A percentile compares a stretch with the other conserved stretches of the same genome.
Evolutionary conservation across 2,329 filamentous ascomycete genomes (phyloP).

Genomic region (Corinectria fuckeliana): DNA sequence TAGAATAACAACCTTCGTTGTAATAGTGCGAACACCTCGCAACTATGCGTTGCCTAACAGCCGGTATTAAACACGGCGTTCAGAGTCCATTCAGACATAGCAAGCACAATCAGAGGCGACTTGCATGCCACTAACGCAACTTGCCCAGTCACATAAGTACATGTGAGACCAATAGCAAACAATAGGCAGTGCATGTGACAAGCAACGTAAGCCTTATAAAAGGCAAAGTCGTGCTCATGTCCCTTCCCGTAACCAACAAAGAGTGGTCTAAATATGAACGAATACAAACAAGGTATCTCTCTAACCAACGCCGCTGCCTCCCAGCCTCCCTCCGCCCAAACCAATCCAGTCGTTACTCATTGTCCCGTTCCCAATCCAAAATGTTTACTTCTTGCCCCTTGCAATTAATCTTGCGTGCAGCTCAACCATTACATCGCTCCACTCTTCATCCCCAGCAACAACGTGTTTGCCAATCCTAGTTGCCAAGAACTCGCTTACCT

Average conservation of each 20-base stretch:
- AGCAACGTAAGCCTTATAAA: background rate
- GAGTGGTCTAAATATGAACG: slow-evolving; percentile 8
- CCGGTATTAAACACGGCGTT: too few species aligned
- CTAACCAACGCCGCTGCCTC: slow-evolving; percentile 30
- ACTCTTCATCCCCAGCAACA: slow-evolving; percentile 48
- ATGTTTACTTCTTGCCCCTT: slow-evolving; percentile 56
- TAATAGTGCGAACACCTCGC: background rate
- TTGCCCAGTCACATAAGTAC: too few species aligned
- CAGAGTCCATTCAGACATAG: background rate
- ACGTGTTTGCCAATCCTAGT: slow-evolving; percentile 56
- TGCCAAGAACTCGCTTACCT: slow-evolving; percentile 74
- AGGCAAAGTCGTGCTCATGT: slow-evolving; percentile 4
- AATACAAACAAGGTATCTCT: slow-evolving; percentile 35
- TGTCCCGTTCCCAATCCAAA: slow-evolving; percentile 24
- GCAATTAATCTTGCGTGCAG: slow-evolving; percentile 62
- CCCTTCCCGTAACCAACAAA: slow-evolving; percentile 13
- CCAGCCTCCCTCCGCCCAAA: slow-evolving; percentile 13
- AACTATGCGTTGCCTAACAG: background rate
- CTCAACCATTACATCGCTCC: slow-evolving; percentile 63
- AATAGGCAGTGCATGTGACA: background rate
- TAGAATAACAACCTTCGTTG: background rate
- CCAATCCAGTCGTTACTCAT: slow-evolving; percentile 41
- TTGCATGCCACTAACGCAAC: too few species aligned
- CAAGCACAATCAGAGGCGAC: background rate
- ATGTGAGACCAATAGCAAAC: slow-evolving; percentile 2